These are phyloP conservation scores for Diutina pseudorugosa DNA, from an alignment of 1,139 yeast species.

Conservation along the genomic window DNA sequence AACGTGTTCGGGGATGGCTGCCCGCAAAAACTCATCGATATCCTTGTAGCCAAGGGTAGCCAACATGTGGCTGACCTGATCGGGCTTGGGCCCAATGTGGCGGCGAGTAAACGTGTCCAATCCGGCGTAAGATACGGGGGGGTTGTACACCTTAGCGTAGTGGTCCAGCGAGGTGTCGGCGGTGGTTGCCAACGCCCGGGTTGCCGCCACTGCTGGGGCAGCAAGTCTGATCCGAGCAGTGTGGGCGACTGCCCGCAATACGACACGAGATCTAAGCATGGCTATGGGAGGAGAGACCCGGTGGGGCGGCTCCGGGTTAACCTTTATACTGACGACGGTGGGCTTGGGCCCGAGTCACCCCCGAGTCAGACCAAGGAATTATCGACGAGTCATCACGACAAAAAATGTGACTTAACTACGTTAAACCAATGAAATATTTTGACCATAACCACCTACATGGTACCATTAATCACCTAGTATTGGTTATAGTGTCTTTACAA, in stretches of 20 bases:
- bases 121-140: slow-evolving; percentile 18
- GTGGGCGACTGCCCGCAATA: neutral
- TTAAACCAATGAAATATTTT: too few relatives aligned
- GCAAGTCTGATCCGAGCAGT: neutral
- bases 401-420: too few relatives aligned
- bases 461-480: too few relatives aligned
- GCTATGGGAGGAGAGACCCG: neutral
- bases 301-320: neutral
- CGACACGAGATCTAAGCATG: slow-evolving; percentile 4
- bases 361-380: neutral
- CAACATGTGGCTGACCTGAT: slow-evolving; percentile 55
- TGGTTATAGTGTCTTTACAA: too few relatives aligned
- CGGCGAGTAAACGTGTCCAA: slow-evolving; percentile 83
- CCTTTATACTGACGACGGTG: neutral
- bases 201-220: neutral
- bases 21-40: slow-evolving; percentile 54
- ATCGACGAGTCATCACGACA: too few relatives aligned
- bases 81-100: slow-evolving; percentile 76
- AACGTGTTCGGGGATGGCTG: slow-evolving; percentile 71
- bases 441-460: too few relatives aligned
- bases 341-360: neutral
- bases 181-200: slow-evolving; percentile 6
- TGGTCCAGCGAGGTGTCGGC: slow-evolving; percentile 31
- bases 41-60: slow-evolving; percentile 50
- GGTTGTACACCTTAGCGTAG: slow-evolving; percentile 26